A percentile compares a stretch with the other conserved stretches of the same genome.
These are phyloP conservation scores for Hippophae tibetana DNA, from an alignment of 306 rosid species.

Conservation along the genomic window DNA sequence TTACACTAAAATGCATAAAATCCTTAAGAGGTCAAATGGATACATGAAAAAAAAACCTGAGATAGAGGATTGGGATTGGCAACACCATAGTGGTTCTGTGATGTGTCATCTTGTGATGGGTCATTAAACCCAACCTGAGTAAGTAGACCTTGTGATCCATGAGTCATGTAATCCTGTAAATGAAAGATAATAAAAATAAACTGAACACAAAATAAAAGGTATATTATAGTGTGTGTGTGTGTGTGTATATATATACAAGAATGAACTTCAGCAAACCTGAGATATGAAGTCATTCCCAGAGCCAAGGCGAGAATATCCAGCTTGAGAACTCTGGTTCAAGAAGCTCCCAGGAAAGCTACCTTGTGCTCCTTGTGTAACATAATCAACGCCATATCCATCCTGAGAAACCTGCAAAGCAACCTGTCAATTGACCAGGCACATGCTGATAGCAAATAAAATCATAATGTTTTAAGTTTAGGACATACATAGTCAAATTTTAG, in stretches of 20 bases:
- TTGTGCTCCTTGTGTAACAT: conserved; percentile 88
- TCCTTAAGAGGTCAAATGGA: too few species aligned
- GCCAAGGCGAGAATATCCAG: conserved; percentile 91
- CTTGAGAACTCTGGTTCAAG: conserved; percentile 86
- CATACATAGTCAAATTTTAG: too few species aligned
- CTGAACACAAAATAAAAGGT: conserved; percentile 1
- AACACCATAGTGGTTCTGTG: conserved; percentile 72
- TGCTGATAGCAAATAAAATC: too few species aligned
- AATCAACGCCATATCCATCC: conserved; percentile 90
- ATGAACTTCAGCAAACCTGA: conserved; percentile 47
- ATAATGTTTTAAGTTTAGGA: too few species aligned
- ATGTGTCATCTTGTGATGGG: conserved; percentile 81
- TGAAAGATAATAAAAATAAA: conserved; percentile 6
- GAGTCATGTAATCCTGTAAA: conserved; percentile 81
- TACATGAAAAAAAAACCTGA: conserved; percentile 48
- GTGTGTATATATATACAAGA: background rate
- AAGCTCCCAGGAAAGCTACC: conserved; percentile 91
- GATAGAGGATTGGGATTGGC: conserved; percentile 81
- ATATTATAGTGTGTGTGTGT: background rate
- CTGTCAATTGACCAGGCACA: conserved; percentile 1
- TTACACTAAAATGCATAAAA: too few species aligned
- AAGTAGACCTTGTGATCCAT: conserved; percentile 88
- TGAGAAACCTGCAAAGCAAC: conserved; percentile 62
- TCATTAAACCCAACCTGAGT: conserved; percentile 89
- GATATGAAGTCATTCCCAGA: conserved; percentile 96